Evolutionary conservation across 306 rosid genomes (phyloP).

Genomic region (Prunus mira): DNA sequence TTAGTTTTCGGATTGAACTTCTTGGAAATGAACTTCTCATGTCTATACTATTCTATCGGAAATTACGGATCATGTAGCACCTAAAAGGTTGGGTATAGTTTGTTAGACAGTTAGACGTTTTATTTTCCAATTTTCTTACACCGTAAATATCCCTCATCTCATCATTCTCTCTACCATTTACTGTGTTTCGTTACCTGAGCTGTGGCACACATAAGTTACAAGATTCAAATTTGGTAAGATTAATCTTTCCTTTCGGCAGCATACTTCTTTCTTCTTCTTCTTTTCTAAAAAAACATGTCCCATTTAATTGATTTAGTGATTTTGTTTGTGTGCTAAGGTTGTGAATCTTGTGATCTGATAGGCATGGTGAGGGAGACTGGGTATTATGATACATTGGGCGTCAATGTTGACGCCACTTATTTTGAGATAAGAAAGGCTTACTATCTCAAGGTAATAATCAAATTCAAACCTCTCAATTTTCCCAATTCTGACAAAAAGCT

Average conservation of each 20-base stretch:
- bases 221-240: not conserved
- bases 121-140: not conserved
- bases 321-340: not conserved
- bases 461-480: not conserved
- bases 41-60: not conserved
- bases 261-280: not conserved
- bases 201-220: not conserved
- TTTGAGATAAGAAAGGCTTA: slow-evolving; percentile 80
- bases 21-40: no score
- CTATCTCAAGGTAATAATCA: slow-evolving; percentile 64
- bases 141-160: not conserved
- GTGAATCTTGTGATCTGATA: slow-evolving; percentile 25
- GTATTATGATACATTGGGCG: slow-evolving; percentile 69
- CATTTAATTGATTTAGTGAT: not conserved
- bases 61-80: not conserved
- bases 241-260: no score
- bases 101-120: not conserved
- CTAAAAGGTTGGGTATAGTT: not conserved
- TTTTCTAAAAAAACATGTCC: no score
- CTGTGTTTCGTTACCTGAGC: not conserved
- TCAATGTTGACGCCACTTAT: slow-evolving; percentile 59
- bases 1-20: no score
- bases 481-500: no score
- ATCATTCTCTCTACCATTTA: not conserved
- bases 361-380: slow-evolving; percentile 69